These are phyloP conservation scores for Hortaea sp. DNA, from an alignment of 2,329 filamentous ascomycete genomes.

Conservation along the genomic window DNA sequence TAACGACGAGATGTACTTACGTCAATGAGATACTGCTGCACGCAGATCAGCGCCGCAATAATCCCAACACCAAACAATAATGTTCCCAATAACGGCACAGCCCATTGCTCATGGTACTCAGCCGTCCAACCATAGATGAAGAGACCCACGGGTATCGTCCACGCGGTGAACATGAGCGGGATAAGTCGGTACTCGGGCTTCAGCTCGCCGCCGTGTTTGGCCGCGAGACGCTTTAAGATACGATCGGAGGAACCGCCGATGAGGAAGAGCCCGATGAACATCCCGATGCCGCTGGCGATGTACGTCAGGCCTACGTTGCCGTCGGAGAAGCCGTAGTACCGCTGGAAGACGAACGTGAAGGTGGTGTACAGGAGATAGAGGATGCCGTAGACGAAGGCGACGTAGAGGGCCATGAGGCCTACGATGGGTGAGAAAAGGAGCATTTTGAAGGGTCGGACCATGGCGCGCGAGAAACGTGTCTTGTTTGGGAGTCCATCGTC, in stretches of 20 bases:
- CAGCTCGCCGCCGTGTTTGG: constrained; percentile 1
- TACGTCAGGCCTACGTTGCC: constrained; percentile 31
- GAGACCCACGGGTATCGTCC: constrained; percentile 22
- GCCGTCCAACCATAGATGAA: constrained; percentile 39
- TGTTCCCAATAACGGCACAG: constrained; percentile 18
- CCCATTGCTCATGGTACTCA: constrained; percentile 18
- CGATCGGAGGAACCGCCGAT: constrained; percentile 10
- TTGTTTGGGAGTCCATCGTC: constrained; percentile 2
- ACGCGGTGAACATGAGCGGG: constrained; percentile 10
- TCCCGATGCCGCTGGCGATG: constrained; percentile 34
- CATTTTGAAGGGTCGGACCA: constrained; percentile 29
- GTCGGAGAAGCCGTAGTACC: constrained; percentile 27
- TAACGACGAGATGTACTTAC: constrained; percentile 22
- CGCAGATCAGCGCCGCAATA: constrained; percentile 17
- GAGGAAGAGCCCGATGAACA: constrained; percentile 17
- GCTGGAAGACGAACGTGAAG: constrained; percentile 29
- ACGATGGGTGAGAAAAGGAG: constrained; percentile 12
- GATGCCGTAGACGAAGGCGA: constrained; percentile 8
- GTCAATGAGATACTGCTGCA: constrained; percentile 53
- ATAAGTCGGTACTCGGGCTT: constrained; percentile 15
- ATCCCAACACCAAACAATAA: constrained; percentile 18
- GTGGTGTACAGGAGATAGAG: constrained; percentile 35
- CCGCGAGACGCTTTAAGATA: constrained; percentile 6
- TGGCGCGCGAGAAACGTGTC: constrained; percentile 21
- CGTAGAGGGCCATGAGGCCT: constrained; percentile 6